A percentile compares a stretch with the other conserved stretches of the same genome.
phyloP scores from a whole-genome alignment of 208 protist species.

The Crithidia brevicula region DNA sequence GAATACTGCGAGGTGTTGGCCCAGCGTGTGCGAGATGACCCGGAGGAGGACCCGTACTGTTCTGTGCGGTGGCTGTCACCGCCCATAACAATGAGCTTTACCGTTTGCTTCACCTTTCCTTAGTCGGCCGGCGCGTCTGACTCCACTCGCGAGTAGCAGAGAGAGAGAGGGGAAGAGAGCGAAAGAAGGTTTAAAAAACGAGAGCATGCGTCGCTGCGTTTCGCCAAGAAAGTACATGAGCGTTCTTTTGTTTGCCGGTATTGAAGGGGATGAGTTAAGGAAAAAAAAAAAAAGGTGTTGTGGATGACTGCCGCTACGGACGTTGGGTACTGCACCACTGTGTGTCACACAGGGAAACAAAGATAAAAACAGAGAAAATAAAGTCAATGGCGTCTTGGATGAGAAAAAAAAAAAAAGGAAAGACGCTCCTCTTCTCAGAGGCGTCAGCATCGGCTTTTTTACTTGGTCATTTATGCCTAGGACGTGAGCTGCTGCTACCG shows the following conservation, averaged over 20 bases:
- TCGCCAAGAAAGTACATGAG: too few species aligned
- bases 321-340: too few species aligned
- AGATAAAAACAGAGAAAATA: not conserved
- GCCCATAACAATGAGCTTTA: constrained; percentile 20
- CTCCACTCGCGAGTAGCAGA: not conserved
- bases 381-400: not conserved
- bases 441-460: too few species aligned
- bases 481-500: too few species aligned
- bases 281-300: too few species aligned
- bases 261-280: too few species aligned
- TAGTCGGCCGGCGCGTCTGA: not conserved
- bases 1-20: constrained; percentile 53
- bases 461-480: too few species aligned
- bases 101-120: constrained; percentile 26
- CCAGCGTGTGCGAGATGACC: constrained; percentile 38
- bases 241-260: too few species aligned
- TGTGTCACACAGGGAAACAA: too few species aligned
- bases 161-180: not conserved
- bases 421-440: not conserved
- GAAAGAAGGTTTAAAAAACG: not conserved
- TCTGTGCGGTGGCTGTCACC: constrained; percentile 33
- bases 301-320: too few species aligned
- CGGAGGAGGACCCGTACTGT: constrained; percentile 54
- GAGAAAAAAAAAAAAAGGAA: not conserved
- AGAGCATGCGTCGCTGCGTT: too few species aligned